A percentile compares a stretch with the other conserved stretches of the same genome.
phyloP scores from a whole-genome alignment of 2,329 filamentous ascomycete species.

The Neodidymelliopsis sp. region DNA sequence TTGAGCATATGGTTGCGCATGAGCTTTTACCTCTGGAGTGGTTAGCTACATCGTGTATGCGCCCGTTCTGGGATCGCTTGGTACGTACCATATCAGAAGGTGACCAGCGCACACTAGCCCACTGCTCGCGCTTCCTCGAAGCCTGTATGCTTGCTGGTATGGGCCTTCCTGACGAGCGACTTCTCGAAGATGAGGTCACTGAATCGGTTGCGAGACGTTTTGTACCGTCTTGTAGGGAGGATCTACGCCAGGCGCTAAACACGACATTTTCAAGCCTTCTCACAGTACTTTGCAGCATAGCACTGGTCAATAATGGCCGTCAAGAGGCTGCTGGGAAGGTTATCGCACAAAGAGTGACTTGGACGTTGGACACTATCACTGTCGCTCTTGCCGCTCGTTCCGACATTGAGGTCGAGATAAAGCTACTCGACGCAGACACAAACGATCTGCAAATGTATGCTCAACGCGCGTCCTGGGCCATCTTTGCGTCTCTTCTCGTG shows the following conservation, averaged over 20 bases:
- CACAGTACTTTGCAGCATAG: slow-evolving; percentile 45
- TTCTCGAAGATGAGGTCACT: slow-evolving; percentile 28
- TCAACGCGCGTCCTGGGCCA: slow-evolving; percentile 38
- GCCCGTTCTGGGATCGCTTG: slow-evolving; percentile 44
- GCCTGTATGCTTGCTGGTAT: slow-evolving; percentile 38
- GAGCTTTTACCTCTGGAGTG: slow-evolving; percentile 49
- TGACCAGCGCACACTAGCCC: slow-evolving; percentile 32
- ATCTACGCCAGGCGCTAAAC: slow-evolving; percentile 43
- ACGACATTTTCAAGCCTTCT: slow-evolving; percentile 47
- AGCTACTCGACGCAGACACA: slow-evolving; percentile 28
- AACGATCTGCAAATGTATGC: slow-evolving; percentile 41
- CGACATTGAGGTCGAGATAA: slow-evolving; percentile 34
- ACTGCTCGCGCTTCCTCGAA: slow-evolving; percentile 42
- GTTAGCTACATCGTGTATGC: slow-evolving; percentile 48
- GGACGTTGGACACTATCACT: slow-evolving; percentile 34
- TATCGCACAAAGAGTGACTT: slow-evolving; percentile 28
- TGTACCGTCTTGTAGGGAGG: slow-evolving; percentile 34
- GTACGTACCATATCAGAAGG: slow-evolving; percentile 43
- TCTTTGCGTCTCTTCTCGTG: slow-evolving; percentile 35
- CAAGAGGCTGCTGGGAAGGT: slow-evolving; percentile 24
- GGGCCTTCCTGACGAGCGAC: slow-evolving; percentile 36
- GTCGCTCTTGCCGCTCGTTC: slow-evolving; percentile 34
- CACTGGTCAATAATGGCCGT: slow-evolving; percentile 33
- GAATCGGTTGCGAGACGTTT: slow-evolving; percentile 28
- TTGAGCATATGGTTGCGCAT: slow-evolving; percentile 44